Percentiles rank a stretch among this genome's conserved stretches.
phyloP scores from a whole-genome alignment of 331 rosid genomes.

The Malus hybrid region DNA sequence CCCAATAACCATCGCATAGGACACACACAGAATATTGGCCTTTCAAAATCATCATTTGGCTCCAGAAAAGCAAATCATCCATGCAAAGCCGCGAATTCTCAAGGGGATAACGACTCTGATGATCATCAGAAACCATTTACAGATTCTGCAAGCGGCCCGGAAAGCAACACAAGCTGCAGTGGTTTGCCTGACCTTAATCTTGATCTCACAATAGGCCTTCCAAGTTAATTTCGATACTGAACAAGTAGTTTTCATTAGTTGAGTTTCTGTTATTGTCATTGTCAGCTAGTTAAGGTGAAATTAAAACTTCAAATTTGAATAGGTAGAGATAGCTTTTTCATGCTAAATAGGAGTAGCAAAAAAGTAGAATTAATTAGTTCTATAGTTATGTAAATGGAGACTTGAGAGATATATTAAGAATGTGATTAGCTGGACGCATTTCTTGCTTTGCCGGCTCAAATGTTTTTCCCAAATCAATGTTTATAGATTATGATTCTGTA shows the following conservation, averaged over 20 bases:
- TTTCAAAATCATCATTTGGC: neutral
- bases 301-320: neutral
- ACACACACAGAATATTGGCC: neutral
- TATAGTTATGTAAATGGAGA: neutral
- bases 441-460: neutral
- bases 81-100: neutral
- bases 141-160: neutral
- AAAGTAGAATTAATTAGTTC: neutral
- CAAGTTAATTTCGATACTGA: neutral
- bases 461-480: no score
- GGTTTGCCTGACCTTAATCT: constrained; percentile 28
- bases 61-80: neutral
- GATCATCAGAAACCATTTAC: neutral
- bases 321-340: neutral
- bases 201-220: constrained; percentile 17
- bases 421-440: neutral
- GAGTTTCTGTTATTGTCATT: neutral
- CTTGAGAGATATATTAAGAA: neutral
- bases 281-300: neutral
- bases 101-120: neutral
- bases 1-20: constrained; percentile 14
- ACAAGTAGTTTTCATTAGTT: no score
- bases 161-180: constrained; percentile 9
- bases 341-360: neutral
- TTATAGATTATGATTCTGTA: no score